phyloP scores from a whole-genome alignment of 116 monocot genomes.

The Phalaenopsis hybrid region DNA sequence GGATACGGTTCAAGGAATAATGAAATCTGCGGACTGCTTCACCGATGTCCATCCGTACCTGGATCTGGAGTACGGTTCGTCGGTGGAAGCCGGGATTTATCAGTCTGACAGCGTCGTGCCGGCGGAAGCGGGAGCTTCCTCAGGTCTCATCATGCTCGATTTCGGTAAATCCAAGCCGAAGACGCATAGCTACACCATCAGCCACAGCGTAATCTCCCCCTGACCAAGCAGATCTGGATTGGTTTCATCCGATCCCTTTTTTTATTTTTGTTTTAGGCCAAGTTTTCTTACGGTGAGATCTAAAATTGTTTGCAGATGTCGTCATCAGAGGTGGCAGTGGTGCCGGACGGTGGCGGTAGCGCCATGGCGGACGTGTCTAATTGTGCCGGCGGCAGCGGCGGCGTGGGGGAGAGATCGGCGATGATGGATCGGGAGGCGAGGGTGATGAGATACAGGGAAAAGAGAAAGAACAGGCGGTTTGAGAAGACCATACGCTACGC shows the following conservation, averaged over 20 bases:
- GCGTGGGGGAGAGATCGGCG: conserved; percentile 9
- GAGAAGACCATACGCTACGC: conserved; percentile 62
- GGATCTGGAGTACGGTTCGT: conserved; percentile 41
- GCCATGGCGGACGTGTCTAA: conserved; percentile 23
- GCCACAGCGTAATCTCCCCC: conserved; percentile 25
- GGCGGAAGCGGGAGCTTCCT: neutral
- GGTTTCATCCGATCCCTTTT: neutral
- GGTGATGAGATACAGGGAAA: conserved; percentile 56
- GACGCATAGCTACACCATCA: conserved; percentile 18
- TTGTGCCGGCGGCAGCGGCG: conserved; percentile 3
- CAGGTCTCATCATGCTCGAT: conserved; percentile 23
- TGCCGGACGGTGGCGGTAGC: conserved; percentile 30
- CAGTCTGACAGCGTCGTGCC: conserved; percentile 46
- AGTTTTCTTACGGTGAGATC: neutral
- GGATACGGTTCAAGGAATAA: neutral
- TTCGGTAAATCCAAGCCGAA: conserved; percentile 18
- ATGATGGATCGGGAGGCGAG: conserved; percentile 38
- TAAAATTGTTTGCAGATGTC: conserved; percentile 24
- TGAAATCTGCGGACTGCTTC: conserved; percentile 20
- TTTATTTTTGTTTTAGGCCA: no score
- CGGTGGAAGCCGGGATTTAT: conserved; percentile 20
- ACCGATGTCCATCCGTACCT: conserved; percentile 44
- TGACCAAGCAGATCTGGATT: neutral
- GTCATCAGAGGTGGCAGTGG: conserved; percentile 56
- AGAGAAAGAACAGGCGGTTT: conserved; percentile 47